A percentile compares a stretch with the other conserved stretches of the same genome.
Conservation (phyloP, 2,329 filamentous ascomycete genomes). For the Chaetomium olivaceum region DNA sequence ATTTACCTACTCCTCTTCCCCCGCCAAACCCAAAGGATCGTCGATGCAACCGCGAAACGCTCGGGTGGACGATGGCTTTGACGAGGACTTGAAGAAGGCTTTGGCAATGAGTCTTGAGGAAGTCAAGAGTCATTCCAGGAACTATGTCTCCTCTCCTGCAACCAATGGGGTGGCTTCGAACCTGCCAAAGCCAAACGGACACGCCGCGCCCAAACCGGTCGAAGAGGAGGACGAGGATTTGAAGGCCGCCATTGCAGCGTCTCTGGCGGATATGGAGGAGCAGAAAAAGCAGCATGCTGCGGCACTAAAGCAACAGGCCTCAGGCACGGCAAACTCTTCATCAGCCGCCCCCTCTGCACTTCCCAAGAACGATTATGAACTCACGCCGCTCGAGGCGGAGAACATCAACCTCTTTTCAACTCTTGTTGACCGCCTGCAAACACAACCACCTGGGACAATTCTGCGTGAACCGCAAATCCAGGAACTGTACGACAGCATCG, state of each 20-base stretch:
- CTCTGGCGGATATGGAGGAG: constrained; percentile 94
- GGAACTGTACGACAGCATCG: constrained; percentile 96
- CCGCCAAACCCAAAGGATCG: constrained; percentile 65
- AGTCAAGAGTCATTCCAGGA: constrained; percentile 71
- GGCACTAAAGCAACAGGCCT: constrained; percentile 76
- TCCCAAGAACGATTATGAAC: constrained; percentile 90
- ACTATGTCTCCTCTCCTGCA: constrained; percentile 67
- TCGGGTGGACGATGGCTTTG: constrained; percentile 84
- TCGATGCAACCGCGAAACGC: constrained; percentile 88
- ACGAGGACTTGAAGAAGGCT: constrained; percentile 91
- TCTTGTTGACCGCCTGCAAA: constrained; percentile 88
- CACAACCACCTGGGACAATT: constrained; percentile 93
- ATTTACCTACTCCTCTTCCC: constrained; percentile 46
- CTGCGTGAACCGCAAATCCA: constrained; percentile 97
- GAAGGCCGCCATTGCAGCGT: constrained; percentile 92
- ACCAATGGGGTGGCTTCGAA: constrained; percentile 39
- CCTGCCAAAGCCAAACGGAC: constrained; percentile 41
- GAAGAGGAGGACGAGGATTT: constrained; percentile 92
- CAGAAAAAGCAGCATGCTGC: constrained; percentile 91
- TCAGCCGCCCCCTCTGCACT: constrained; percentile 57
- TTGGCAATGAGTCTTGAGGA: constrained; percentile 97
- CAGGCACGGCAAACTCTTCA: constrained; percentile 50
- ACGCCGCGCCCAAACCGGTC: constrained; percentile 47
- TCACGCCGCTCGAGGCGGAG: constrained; percentile 90
- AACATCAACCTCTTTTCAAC: constrained; percentile 97